Percentiles rank a stretch among this genome's conserved stretches.
Conservation (phyloP, 768 basidiomycete genomes). For the Boletus fagicola region DNA sequence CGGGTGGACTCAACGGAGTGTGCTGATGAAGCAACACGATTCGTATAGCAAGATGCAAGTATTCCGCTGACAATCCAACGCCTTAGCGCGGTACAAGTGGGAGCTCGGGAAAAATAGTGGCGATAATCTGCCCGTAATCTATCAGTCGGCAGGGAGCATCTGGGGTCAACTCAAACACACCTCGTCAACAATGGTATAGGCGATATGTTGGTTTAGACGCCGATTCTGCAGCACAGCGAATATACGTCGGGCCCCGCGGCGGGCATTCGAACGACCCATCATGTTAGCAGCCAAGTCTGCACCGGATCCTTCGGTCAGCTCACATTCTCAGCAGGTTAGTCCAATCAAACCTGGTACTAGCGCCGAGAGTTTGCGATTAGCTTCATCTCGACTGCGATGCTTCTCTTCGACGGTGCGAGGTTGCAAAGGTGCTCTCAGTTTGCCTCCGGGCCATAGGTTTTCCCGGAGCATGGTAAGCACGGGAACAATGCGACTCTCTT, state of each 20-base stretch:
- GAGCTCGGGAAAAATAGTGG: slow-evolving; percentile 59
- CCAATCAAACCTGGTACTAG: slow-evolving; percentile 76
- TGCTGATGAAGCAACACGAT: not conserved
- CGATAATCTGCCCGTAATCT: slow-evolving; percentile 44
- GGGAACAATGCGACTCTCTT: slow-evolving; percentile 67
- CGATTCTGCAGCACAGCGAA: slow-evolving; percentile 94
- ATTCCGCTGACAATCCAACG: not conserved
- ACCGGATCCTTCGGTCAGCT: slow-evolving; percentile 1
- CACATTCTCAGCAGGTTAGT: not conserved
- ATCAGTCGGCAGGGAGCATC: slow-evolving; percentile 4
- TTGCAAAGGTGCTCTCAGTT: slow-evolving; percentile 53
- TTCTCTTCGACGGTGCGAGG: slow-evolving; percentile 85
- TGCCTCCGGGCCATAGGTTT: slow-evolving; percentile 83
- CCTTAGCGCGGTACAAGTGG: slow-evolving; percentile 13
- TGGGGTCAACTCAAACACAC: slow-evolving; percentile 40
- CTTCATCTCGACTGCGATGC: slow-evolving; percentile 75
- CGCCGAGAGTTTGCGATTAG: slow-evolving; percentile 85
- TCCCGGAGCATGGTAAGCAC: slow-evolving; percentile 69
- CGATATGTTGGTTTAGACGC: slow-evolving; percentile 91
- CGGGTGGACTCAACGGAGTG: slow-evolving; percentile 13
- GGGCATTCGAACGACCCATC: slow-evolving; percentile 96
- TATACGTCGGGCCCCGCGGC: slow-evolving; percentile 86
- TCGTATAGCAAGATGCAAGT: not conserved
- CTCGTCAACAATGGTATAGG: slow-evolving; percentile 88
- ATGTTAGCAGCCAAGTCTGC: slow-evolving; percentile 93